Base-by-base conservation (phyloP, 2,329 filamentous ascomycete genomes). In the Clonostachys rhizophaga region DNA sequence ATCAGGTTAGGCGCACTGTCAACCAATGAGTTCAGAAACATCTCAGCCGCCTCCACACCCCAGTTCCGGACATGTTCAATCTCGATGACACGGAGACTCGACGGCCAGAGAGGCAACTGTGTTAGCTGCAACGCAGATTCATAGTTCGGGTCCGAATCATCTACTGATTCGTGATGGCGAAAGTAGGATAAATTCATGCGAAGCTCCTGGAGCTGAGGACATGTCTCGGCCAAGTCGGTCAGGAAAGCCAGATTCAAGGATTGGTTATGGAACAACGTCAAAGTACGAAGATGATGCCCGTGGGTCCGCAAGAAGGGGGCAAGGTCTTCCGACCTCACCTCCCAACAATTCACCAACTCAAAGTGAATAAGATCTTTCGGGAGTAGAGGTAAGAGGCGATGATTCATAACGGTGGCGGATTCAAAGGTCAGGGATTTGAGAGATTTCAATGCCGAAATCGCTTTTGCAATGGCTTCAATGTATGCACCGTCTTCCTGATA, bases 121-220 rank as follows among this genome's bases (percentile, higher is more conserved):
- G 74, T 70, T 11, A 74, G 69, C 2, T 65, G 63, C n/a, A 96
- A 69, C 2, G 91, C 75, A 17, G 78, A 70, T 1, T 87, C 80
- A 58, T 91, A 96, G 43, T 83, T 74, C 1, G 91, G 89, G 49
- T 89, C 83, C 2, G 84, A 82, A 57, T 94, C 87, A 43, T 81
- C 80, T 53, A 84, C 81, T 43, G 78, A 79, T 45, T 77, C 72
- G 49, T 89, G 81, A 39, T 83, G 78, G 52, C 84, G 86, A 65
- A 83, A 91, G 58, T 91, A 94, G 13, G 82, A 84, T 45, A 95
- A 70, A 55, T 95, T 89, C 75, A 95, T 85, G 43, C 78, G 79
- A 37, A 97, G 71, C 20, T 79, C 75, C 56, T 85, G 74, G 6
- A 97, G 73, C 5, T 75, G 73, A 0, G 89, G 89, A 58, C 91